Base-by-base conservation (phyloP, 1,139 yeast species). In the Sugiyamaella pinicola region DNA sequence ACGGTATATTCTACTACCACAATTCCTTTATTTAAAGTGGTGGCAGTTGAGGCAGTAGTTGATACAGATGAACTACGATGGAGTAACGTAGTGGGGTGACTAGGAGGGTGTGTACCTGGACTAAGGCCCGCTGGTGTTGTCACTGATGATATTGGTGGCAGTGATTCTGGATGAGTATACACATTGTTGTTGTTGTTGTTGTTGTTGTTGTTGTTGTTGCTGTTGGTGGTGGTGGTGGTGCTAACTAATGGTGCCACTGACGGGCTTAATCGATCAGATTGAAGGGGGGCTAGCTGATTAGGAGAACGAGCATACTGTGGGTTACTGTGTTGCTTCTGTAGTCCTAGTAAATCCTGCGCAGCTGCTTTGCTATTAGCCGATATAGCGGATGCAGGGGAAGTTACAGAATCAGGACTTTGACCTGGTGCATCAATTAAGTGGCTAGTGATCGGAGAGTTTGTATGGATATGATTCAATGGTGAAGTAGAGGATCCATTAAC, bases 1-100 rank as follows among this genome's bases (percentile, higher is more conserved):
- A 90, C 72, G 1, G 80, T 78, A 34, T 49, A 53, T 26, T 37
- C 52, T 10, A 42, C 40, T 13, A 39, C 51, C 6, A 21, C 45
- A 3, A 22, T 35, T 24, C 33, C 50, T 39, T 39, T 40, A 19
- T 38, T 31, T 6, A 48, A 28, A 12, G 48, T 42, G 17, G 48
- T 49, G 9, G 40, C 35, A 18, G 47, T 26, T 7, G 48, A 33
- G 12, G 47, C 45, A 29, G 38, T 39, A 13, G 51, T 31, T 22
- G 51, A 33, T 8, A 48, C 47, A 4, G 47, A 43, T n/a, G 47
- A 43, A 33, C 15, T 43, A 19, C 40, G 42, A 28, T 33, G 51
- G 6, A 35, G 26, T 24, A 44, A 12, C 2, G 48, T 44, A 2
- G 24, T 44, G 8, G 35, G 35, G 6, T n/a, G 35, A 2, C 35